Conservation (phyloP, 352 stramenopile genomes). For the Globisporangium orthogonon region DNA sequence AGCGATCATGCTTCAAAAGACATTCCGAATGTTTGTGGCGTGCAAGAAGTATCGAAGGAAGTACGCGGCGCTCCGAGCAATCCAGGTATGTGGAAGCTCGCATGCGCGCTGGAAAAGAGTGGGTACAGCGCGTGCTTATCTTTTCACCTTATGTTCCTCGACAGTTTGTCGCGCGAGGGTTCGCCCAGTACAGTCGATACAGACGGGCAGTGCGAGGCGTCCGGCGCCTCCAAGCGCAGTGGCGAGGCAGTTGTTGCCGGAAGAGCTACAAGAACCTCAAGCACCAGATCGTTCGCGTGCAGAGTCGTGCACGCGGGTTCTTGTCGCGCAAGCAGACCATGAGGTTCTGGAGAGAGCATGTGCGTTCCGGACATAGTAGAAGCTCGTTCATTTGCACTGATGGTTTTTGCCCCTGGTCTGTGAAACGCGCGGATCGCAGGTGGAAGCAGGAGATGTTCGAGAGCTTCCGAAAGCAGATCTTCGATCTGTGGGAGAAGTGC, state of each 20-base stretch:
- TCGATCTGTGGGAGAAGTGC: conserved; percentile 59
- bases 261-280: conserved; percentile 57
- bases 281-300: conserved; percentile 48
- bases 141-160: not conserved
- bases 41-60: conserved; percentile 19
- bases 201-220: conserved; percentile 38
- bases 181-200: conserved; percentile 37
- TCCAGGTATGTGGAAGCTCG: conserved; percentile 17
- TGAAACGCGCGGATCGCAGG: conserved; percentile 13
- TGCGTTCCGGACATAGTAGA: not conserved
- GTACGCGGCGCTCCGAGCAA: conserved; percentile 19
- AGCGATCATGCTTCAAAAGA: conserved; percentile 38
- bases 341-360: conserved; percentile 19
- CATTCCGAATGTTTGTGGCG: conserved; percentile 27
- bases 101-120: not conserved
- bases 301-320: conserved; percentile 54
- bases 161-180: conserved; percentile 43
- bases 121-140: not conserved
- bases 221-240: conserved; percentile 54
- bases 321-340: conserved; percentile 54
- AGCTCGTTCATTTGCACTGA: not conserved
- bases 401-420: not conserved
- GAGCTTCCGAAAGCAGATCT: conserved; percentile 46
- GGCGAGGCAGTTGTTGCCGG: conserved; percentile 59
- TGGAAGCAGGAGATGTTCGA: conserved; percentile 63